A percentile compares a stretch with the other conserved stretches of the same genome.
These are phyloP conservation scores for Talaromyces atroroseus DNA, from an alignment of 2,329 filamentous ascomycete species.

Conservation along the genomic window DNA sequence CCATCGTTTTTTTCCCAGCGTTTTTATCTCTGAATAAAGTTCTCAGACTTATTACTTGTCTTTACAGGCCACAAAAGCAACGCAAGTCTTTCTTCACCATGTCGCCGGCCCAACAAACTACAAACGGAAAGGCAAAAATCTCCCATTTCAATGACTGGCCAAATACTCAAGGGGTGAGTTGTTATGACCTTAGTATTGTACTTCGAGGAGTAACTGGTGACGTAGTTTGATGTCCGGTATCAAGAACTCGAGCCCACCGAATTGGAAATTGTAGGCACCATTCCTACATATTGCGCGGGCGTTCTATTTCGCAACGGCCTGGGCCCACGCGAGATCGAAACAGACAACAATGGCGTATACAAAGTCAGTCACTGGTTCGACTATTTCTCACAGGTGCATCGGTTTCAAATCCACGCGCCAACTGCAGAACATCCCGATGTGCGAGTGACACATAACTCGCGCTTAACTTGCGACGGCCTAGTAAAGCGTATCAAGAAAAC, in stretches of 20 bases:
- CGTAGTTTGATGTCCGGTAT: constrained; percentile 61
- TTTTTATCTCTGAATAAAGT: background rate
- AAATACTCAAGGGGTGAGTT: constrained; percentile 46
- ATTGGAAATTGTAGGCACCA: constrained; percentile 58
- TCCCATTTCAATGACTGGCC: constrained; percentile 44
- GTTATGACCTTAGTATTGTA: no score
- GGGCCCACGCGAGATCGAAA: constrained; percentile 59
- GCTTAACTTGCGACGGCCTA: constrained; percentile 60
- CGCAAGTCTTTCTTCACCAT: background rate
- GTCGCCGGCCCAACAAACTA: background rate
- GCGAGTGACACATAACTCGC: constrained; percentile 65
- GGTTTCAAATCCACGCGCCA: constrained; percentile 60
- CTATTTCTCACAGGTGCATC: constrained; percentile 65
- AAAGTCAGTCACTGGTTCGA: constrained; percentile 75
- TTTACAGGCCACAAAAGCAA: background rate
- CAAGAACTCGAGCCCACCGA: constrained; percentile 62
- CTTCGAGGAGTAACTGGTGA: constrained; percentile 15
- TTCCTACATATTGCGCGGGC: constrained; percentile 67
- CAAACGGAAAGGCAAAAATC: background rate
- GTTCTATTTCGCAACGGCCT: constrained; percentile 70
- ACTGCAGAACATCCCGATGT: constrained; percentile 25
- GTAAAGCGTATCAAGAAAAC: constrained; percentile 56
- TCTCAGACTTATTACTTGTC: background rate
- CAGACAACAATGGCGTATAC: constrained; percentile 53
- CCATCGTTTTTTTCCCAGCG: no score